A percentile compares a stretch with the other conserved stretches of the same genome.
Conservation (phyloP, 441 rosid species). For the Melastoma candidum region DNA sequence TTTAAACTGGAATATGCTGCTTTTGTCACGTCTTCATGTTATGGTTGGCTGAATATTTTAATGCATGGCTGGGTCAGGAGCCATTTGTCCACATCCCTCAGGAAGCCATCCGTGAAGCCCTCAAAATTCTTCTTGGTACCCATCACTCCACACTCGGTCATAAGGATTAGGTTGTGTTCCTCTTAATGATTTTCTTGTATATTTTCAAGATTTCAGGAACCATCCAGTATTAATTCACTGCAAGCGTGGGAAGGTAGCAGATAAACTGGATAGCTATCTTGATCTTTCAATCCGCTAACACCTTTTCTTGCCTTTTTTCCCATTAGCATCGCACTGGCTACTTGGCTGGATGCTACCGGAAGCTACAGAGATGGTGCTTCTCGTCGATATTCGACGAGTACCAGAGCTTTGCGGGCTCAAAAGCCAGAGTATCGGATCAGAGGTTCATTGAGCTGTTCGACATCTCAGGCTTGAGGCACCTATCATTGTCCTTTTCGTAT, state of each 20-base stretch:
- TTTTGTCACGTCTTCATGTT: too few species aligned
- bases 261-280: neutral
- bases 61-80: too few species aligned
- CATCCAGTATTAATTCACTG: conserved; percentile 67
- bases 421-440: conserved; percentile 63
- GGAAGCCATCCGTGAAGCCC: too few species aligned
- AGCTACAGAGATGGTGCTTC: conserved; percentile 57
- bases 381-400: conserved; percentile 58
- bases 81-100: too few species aligned
- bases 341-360: conserved; percentile 60
- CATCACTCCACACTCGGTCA: too few species aligned
- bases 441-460: conserved; percentile 60
- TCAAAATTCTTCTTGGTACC: too few species aligned
- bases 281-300: neutral
- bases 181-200: conserved; percentile 3
- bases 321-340: conserved; percentile 62
- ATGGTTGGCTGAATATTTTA: too few species aligned
- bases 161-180: neutral
- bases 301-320: neutral
- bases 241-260: conserved; percentile 56
- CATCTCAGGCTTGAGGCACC: conserved; percentile 34
- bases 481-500: conserved; percentile 63
- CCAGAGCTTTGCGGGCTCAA: conserved; percentile 54
- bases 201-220: conserved; percentile 41
- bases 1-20: too few species aligned